Evolutionary conservation across 495 filamentous ascomycete species (phyloP).

Genomic region (Neurospora sp.): DNA sequence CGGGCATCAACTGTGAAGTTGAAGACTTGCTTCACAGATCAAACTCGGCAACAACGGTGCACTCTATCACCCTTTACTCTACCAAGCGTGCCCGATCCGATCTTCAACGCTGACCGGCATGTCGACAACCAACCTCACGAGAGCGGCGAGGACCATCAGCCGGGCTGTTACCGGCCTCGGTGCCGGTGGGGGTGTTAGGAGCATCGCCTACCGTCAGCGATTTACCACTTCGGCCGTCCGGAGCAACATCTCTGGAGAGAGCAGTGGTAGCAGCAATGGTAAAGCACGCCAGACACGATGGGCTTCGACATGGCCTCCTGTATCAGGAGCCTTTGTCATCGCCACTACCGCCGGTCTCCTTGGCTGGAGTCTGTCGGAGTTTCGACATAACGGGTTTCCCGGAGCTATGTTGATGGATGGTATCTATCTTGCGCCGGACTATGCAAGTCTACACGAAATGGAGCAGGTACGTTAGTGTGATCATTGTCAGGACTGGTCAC

Average conservation of each 20-base stretch:
- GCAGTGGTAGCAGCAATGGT: background rate
- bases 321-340: constrained; percentile 27
- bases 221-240: constrained; percentile 16
- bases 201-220: constrained; percentile 7
- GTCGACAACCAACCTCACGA: constrained; percentile 20
- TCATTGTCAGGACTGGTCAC: background rate
- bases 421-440: constrained; percentile 27
- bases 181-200: background rate
- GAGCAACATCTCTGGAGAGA: constrained; percentile 5
- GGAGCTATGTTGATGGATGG: constrained; percentile 30
- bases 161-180: constrained; percentile 11
- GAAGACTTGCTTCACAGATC: background rate
- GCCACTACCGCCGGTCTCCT: constrained; percentile 31
- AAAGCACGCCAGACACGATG: background rate
- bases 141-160: constrained; percentile 21
- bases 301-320: constrained; percentile 20
- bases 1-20: background rate
- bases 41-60: background rate
- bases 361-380: constrained; percentile 30
- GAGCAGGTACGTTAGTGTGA: constrained; percentile 32
- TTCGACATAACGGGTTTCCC: constrained; percentile 16
- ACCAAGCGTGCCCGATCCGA: background rate
- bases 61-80: background rate
- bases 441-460: constrained; percentile 41
- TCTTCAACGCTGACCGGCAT: constrained; percentile 17